Percentiles rank a stretch among this genome's conserved stretches.
phyloP scores from a whole-genome alignment of 2,329 filamentous ascomycete genomes.

The Daldinia sp. region DNA sequence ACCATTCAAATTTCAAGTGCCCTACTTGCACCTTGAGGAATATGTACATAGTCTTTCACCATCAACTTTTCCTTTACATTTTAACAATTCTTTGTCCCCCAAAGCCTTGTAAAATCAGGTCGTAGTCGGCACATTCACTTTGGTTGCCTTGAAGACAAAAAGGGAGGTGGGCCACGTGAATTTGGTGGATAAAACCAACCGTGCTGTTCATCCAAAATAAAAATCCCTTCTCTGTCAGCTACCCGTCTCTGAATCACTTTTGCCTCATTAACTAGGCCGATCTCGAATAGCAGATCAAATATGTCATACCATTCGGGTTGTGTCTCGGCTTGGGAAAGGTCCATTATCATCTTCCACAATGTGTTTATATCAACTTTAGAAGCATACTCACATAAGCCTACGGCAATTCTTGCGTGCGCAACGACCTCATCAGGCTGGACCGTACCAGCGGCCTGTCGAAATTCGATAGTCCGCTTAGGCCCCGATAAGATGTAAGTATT shows the following conservation, averaged over 20 bases:
- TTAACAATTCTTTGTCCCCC: too few relatives aligned
- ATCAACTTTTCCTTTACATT: too few relatives aligned
- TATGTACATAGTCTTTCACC: too few relatives aligned
- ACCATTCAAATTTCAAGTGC: too few relatives aligned
- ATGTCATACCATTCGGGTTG: constrained; percentile 35
- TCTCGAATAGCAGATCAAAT: constrained; percentile 36
- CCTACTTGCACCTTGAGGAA: too few relatives aligned
- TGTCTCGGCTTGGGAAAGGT: constrained; percentile 22
- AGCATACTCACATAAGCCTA: constrained; percentile 16
- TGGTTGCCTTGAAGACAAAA: too few relatives aligned
- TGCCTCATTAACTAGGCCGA: constrained; percentile 29
- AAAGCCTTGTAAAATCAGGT: too few relatives aligned
- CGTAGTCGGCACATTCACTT: too few relatives aligned
- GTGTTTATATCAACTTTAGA: constrained; percentile 1
- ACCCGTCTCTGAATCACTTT: constrained; percentile 20
- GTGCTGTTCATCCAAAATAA: neutral
- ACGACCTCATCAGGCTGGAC: constrained; percentile 35
- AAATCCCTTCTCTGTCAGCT: constrained; percentile 1
- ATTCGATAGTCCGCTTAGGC: constrained; percentile 39
- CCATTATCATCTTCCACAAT: constrained; percentile 26
- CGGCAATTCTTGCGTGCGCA: constrained; percentile 15
- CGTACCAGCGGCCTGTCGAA: constrained; percentile 37
- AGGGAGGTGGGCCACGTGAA: neutral
- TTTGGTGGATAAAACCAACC: neutral
- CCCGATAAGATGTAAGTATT: neutral